A percentile compares a stretch with the other conserved stretches of the same genome.
phyloP scores from a whole-genome alignment of 495 filamentous ascomycete species.

The Umbilicaria muhlenbergii region DNA sequence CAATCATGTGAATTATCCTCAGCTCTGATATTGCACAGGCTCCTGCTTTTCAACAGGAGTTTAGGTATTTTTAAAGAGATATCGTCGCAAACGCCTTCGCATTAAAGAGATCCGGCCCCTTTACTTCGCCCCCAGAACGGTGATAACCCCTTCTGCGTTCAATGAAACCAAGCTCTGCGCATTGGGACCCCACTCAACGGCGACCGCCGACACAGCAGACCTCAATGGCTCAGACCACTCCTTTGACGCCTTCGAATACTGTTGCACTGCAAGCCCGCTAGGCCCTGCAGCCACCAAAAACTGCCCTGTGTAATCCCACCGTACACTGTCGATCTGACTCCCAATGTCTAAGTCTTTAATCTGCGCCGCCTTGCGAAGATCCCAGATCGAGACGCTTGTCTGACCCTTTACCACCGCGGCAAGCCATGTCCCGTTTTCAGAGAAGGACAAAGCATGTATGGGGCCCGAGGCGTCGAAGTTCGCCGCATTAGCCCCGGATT shows the following conservation, averaged over 20 bases:
- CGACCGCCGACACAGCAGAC: conserved; percentile 54
- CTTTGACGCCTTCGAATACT: conserved; percentile 71
- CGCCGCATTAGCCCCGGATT: conserved; percentile 52
- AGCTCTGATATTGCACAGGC: too few species aligned
- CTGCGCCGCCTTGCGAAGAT: conserved; percentile 67
- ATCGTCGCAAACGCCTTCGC: conserved; percentile 19
- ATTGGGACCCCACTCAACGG: conserved; percentile 58
- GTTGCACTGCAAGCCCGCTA: conserved; percentile 68
- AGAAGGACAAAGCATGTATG: conserved; percentile 66
- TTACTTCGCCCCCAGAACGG: conserved; percentile 34
- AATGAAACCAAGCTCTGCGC: conserved; percentile 63
- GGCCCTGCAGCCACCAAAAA: conserved; percentile 74
- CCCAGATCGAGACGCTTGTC: conserved; percentile 69
- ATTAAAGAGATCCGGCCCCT: not conserved
- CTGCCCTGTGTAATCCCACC: conserved; percentile 93
- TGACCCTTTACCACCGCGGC: conserved; percentile 60
- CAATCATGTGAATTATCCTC: too few species aligned
- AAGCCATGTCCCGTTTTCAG: conserved; percentile 95
- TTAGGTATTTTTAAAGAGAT: not conserved
- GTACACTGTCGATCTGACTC: conserved; percentile 49
- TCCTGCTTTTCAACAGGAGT: too few species aligned
- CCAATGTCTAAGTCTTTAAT: conserved; percentile 75
- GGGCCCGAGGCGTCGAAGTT: conserved; percentile 51
- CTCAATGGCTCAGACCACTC: conserved; percentile 77
- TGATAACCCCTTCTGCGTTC: conserved; percentile 57